Percentiles rank a stretch among this genome's conserved stretches.
Conservation (phyloP, 108 stramenopile species). For the Cyclotella atomus region DNA sequence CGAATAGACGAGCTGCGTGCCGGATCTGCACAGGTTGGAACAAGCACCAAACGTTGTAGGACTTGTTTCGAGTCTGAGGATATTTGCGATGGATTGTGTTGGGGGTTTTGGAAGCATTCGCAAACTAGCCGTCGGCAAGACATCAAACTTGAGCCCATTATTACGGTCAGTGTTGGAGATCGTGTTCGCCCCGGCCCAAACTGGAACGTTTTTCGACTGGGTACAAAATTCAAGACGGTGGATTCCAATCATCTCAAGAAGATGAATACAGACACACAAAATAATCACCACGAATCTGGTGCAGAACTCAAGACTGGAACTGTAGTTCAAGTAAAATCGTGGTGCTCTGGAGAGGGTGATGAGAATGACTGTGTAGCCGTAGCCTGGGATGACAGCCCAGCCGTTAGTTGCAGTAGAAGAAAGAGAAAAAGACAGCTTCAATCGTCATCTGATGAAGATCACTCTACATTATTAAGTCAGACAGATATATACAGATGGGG, state of each 20-base stretch:
- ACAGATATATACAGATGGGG: slow-evolving; percentile 70
- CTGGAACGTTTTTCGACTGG: slow-evolving; percentile 58
- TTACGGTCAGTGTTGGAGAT: slow-evolving; percentile 47
- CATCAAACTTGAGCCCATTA: slow-evolving; percentile 17
- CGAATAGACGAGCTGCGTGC: slow-evolving; percentile 42
- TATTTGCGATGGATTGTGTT: slow-evolving; percentile 77
- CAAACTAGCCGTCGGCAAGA: slow-evolving; percentile 3
- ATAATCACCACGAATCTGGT: no score
- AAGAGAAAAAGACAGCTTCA: neutral
- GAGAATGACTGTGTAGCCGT: slow-evolving; percentile 66
- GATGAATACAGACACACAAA: no score
- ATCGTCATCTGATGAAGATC: neutral
- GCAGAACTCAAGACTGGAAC: slow-evolving; percentile 35
- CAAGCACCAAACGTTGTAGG: slow-evolving; percentile 63
- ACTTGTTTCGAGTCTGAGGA: slow-evolving; percentile 63
- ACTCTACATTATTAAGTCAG: neutral
- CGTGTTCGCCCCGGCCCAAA: slow-evolving; percentile 51
- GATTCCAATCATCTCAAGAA: neutral
- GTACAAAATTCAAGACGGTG: slow-evolving; percentile 21
- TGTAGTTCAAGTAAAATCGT: slow-evolving; percentile 59
- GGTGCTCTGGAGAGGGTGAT: slow-evolving; percentile 46
- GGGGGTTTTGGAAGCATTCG: slow-evolving; percentile 78
- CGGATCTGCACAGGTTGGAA: slow-evolving; percentile 35
- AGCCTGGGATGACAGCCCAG: slow-evolving; percentile 41
- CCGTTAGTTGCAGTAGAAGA: neutral